Evolutionary conservation across 164 flowering plant genomes (phyloP).

Genomic region (Stephania cephalantha): DNA sequence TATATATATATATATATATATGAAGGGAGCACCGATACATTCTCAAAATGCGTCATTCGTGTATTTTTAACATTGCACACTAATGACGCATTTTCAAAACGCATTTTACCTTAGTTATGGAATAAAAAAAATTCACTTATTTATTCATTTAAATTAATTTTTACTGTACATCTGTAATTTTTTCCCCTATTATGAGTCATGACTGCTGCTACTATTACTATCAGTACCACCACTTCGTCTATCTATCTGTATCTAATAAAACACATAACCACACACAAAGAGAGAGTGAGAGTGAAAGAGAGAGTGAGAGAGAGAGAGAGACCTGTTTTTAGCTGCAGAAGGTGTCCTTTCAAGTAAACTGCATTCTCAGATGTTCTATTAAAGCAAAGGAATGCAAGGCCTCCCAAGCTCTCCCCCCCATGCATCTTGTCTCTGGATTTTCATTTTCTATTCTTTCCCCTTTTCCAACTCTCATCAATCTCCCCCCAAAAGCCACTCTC

Average conservation of each 20-base stretch:
- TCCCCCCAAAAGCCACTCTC: not conserved
- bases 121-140: too few species aligned
- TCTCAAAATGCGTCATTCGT: too few species aligned
- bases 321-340: constrained; percentile 24
- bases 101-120: too few species aligned
- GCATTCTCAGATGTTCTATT: constrained; percentile 33
- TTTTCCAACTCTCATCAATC: constrained; percentile 7
- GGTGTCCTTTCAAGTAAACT: constrained; percentile 27
- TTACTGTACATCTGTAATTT: too few species aligned
- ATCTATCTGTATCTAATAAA: constrained; percentile 4
- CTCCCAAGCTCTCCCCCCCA: constrained; percentile 19
- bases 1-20: too few species aligned
- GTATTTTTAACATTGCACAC: too few species aligned
- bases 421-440: constrained; percentile 14
- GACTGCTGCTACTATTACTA: not conserved
- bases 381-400: constrained; percentile 26
- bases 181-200: constrained; percentile 3
- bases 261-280: too few species aligned
- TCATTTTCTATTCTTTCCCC: constrained; percentile 12
- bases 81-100: too few species aligned
- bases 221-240: not conserved
- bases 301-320: too few species aligned
- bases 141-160: too few species aligned
- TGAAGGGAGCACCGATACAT: too few species aligned
- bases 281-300: too few species aligned